Percentiles rank a stretch among this genome's conserved stretches.
Evolutionary conservation across 441 rosid genomes (phyloP).

Genomic region (Aquilaria agallochum): DNA sequence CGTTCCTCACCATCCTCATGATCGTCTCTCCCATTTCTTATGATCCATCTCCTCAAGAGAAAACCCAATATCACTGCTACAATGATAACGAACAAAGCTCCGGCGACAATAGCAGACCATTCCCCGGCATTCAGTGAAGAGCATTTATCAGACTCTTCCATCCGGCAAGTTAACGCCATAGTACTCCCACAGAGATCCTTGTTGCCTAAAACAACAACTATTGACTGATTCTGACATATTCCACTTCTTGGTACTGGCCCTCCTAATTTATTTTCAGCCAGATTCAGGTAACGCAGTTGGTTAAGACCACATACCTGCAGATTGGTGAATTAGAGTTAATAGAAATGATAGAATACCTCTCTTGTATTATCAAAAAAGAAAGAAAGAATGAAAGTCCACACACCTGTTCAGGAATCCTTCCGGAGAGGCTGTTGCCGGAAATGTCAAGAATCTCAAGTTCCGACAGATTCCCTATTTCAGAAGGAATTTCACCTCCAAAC

Average conservation of each 20-base stretch:
- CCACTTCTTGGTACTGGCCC: conserved; percentile 66
- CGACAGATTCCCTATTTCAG: conserved; percentile 56
- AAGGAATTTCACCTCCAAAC: conserved; percentile 65
- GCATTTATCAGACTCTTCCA: conserved; percentile 24
- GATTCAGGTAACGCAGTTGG: conserved; percentile 43
- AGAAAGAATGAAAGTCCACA: conserved; percentile 19
- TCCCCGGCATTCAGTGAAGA: conserved; percentile 45
- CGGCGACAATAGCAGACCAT: conserved; percentile 45
- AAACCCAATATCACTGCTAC: conserved; percentile 16
- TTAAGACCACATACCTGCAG: conserved; percentile 24
- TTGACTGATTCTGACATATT: conserved; percentile 55
- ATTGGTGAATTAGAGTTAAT: conserved; percentile 38
- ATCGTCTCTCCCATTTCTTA: conserved; percentile 28
- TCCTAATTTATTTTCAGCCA: conserved; percentile 56
- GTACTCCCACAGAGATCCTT: conserved; percentile 53
- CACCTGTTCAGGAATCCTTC: conserved; percentile 56
- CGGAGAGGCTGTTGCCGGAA: conserved; percentile 57
- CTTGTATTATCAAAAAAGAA: too few species aligned
- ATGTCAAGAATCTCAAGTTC: conserved; percentile 70
- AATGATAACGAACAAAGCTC: conserved; percentile 31
- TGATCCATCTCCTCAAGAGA: conserved; percentile 37
- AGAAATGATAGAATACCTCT: too few species aligned
- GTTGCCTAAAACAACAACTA: conserved; percentile 50
- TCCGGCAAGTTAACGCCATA: conserved; percentile 44
- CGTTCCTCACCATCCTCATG: conserved; percentile 52